phyloP scores from a whole-genome alignment of 2,329 filamentous ascomycete species.

The Colletotrichum somersetense region DNA sequence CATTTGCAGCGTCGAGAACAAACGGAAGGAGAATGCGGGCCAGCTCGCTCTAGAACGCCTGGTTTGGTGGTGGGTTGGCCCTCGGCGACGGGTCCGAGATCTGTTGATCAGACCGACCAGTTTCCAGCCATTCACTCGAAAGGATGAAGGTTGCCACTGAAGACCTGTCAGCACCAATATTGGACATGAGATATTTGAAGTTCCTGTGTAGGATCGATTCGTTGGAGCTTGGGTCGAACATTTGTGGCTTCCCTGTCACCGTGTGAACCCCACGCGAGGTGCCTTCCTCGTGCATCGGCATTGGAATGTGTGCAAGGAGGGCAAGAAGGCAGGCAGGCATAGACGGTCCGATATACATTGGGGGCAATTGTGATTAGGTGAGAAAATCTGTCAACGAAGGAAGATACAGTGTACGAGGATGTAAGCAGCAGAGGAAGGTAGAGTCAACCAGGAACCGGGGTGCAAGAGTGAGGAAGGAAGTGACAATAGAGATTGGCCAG shows the following conservation, averaged over 20 bases:
- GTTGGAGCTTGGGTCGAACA: too few species aligned
- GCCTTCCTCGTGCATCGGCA: neutral
- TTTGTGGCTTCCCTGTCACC: neutral
- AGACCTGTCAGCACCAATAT: slow-evolving; percentile 1
- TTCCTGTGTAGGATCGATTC: neutral
- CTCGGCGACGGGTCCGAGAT: neutral
- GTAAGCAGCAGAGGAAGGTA: slow-evolving; percentile 27
- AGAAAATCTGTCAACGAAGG: slow-evolving; percentile 3
- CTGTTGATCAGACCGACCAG: neutral
- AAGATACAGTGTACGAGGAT: slow-evolving; percentile 9
- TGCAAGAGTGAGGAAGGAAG: neutral
- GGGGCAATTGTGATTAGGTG: neutral
- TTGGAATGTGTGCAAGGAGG: neutral
- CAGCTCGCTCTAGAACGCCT: too few species aligned
- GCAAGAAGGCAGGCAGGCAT: neutral
- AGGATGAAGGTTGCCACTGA: neutral
- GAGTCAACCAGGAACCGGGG: slow-evolving; percentile 36
- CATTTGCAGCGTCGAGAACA: slow-evolving; percentile 5
- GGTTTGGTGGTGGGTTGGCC: neutral
- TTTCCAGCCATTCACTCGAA: neutral
- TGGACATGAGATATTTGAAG: neutral
- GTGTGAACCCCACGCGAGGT: neutral
- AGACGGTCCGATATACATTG: neutral
- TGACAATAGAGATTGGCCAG: slow-evolving; percentile 28
- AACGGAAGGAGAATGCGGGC: too few species aligned